A percentile compares a stretch with the other conserved stretches of the same genome.
Conservation (phyloP, 345 rosid genomes). For the Trapa incisa region DNA sequence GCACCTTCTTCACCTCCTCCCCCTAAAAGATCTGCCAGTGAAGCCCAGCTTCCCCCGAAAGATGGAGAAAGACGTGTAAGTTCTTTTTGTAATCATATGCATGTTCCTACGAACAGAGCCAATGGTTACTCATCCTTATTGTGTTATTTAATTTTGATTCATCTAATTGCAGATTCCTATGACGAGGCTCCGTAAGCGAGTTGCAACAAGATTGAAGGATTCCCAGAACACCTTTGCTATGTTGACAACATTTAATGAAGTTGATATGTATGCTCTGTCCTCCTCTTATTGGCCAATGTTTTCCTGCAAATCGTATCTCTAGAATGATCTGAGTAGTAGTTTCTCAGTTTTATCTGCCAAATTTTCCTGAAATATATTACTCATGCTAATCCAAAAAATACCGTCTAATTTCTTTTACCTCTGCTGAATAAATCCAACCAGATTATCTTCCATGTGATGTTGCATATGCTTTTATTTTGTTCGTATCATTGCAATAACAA, state of each 20-base stretch:
- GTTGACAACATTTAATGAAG: conserved; percentile 97
- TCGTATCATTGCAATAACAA: neutral
- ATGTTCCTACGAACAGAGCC: neutral
- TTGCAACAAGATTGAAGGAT: conserved; percentile 89
- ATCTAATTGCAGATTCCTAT: conserved; percentile 63
- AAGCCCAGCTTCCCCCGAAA: conserved; percentile 97
- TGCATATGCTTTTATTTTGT: neutral
- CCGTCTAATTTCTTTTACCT: neutral
- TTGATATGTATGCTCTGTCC: conserved; percentile 62
- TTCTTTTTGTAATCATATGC: neutral
- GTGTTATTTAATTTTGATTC: neutral
- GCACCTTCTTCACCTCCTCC: conserved; percentile 41
- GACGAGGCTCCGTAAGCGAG: conserved; percentile 96
- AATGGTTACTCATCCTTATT: neutral
- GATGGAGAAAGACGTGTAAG: conserved; percentile 95
- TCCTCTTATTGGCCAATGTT: neutral
- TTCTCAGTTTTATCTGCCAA: neutral
- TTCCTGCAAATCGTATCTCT: neutral
- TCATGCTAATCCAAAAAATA: neutral
- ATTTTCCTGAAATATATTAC: neutral
- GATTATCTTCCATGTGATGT: neutral
- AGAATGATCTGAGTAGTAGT: too few relatives aligned
- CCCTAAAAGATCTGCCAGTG: conserved; percentile 52
- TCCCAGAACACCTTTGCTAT: conserved; percentile 93
- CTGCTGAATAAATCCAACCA: neutral